Percentiles rank a stretch among this genome's conserved stretches.
Conservation (phyloP, 306 rosid genomes). For the Malus fusca region DNA sequence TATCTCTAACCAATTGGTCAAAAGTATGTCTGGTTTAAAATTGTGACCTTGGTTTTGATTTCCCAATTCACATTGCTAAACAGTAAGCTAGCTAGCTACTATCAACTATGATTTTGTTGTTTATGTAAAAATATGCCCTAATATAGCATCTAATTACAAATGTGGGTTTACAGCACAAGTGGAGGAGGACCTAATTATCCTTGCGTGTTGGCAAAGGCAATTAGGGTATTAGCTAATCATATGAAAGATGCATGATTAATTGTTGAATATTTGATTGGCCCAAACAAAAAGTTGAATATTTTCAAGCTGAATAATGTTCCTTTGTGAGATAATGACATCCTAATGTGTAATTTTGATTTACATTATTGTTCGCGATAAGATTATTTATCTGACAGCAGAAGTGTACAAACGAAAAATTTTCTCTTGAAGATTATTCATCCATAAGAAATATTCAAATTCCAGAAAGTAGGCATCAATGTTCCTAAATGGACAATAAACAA, state of each 20-base stretch:
- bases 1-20: neutral
- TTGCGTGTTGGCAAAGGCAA: slow-evolving; percentile 1
- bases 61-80: neutral
- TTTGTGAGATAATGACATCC: neutral
- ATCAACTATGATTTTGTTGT: neutral
- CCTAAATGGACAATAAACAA: neutral
- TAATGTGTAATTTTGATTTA: neutral
- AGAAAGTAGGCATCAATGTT: neutral
- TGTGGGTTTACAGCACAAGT: neutral
- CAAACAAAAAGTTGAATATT: neutral
- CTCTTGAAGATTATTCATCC: neutral
- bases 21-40: neutral
- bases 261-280: slow-evolving; percentile 6
- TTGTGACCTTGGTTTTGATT: neutral
- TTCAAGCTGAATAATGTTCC: neutral
- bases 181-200: neutral
- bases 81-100: neutral
- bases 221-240: neutral
- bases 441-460: neutral
- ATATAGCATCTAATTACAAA: neutral
- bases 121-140: neutral
- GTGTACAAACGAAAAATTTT: neutral
- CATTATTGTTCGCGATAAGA: too few species aligned
- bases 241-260: slow-evolving; percentile 8
- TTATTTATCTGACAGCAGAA: neutral